These are phyloP conservation scores for Calonectria naviculata DNA, from an alignment of 2,329 filamentous ascomycete species.

Conservation along the genomic window DNA sequence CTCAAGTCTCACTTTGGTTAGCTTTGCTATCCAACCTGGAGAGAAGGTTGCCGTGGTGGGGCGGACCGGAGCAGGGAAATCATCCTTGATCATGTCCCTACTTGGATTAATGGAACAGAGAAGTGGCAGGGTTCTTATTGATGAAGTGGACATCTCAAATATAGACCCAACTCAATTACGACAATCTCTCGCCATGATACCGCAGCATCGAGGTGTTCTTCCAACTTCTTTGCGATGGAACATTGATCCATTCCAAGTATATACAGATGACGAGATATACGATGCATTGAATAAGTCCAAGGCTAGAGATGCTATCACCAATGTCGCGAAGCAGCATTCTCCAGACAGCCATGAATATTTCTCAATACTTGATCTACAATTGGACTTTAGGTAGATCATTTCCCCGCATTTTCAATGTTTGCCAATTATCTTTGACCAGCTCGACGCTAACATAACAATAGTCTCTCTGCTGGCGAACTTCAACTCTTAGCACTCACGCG, in stretches of 20 bases:
- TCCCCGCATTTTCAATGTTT: neutral
- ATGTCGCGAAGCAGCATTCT: neutral
- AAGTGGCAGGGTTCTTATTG: slow-evolving; percentile 71
- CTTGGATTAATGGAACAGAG: slow-evolving; percentile 76
- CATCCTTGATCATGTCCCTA: slow-evolving; percentile 73
- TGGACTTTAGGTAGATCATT: neutral
- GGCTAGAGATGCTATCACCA: neutral
- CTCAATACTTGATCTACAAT: neutral
- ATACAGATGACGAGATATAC: neutral
- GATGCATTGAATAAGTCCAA: neutral
- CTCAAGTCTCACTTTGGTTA: neutral
- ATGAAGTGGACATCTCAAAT: slow-evolving; percentile 70
- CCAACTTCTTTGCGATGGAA: neutral
- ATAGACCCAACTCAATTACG: neutral
- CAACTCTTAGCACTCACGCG: neutral
- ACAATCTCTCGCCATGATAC: neutral
- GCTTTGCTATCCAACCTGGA: slow-evolving; percentile 68
- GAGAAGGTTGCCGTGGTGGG: slow-evolving; percentile 76
- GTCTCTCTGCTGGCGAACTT: neutral
- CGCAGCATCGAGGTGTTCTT: neutral
- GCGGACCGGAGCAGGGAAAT: slow-evolving; percentile 77
- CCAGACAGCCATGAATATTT: neutral
- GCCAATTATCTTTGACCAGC: too few species aligned
- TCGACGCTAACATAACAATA: neutral
- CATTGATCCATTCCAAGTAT: neutral